Conservation (phyloP, 2,329 filamentous ascomycete genomes). For the Fusarium citri region DNA sequence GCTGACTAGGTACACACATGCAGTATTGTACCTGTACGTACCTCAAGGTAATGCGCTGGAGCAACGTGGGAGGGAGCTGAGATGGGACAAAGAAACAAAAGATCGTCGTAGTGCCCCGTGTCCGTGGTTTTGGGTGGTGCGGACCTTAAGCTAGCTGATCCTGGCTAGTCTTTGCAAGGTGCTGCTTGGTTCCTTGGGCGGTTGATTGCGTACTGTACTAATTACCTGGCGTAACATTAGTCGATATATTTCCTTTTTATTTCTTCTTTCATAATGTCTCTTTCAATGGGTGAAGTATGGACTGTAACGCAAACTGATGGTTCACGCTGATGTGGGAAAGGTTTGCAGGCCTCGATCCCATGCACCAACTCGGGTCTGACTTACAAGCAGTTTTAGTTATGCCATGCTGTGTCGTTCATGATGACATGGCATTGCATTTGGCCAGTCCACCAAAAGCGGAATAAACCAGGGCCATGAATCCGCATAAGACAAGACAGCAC, state of each 20-base stretch:
- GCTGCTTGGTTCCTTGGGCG: constrained; percentile 20
- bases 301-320: constrained; percentile 3
- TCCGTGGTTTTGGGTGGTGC: constrained; percentile 47
- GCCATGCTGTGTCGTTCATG: constrained; percentile 15
- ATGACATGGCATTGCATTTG: constrained; percentile 40
- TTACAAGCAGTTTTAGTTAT: constrained; percentile 7
- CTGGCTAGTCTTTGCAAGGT: constrained; percentile 39
- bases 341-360: constrained; percentile 28
- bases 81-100: constrained; percentile 40
- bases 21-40: constrained; percentile 3
- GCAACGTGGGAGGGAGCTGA: constrained; percentile 22
- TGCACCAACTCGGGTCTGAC: constrained; percentile 6
- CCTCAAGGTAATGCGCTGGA: not conserved
- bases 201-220: constrained; percentile 27
- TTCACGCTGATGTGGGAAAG: constrained; percentile 11
- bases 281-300: not conserved
- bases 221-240: constrained; percentile 23
- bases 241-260: constrained; percentile 16
- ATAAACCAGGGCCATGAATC: constrained; percentile 15
- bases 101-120: constrained; percentile 46
- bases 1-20: constrained; percentile 10
- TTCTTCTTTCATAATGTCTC: not conserved
- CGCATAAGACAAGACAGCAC: constrained; percentile 28
- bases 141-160: constrained; percentile 37
- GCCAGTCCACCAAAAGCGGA: constrained; percentile 11